These are phyloP conservation scores for Paraphoma sp. DNA, from an alignment of 2,329 filamentous ascomycete species.

Conservation along the genomic window DNA sequence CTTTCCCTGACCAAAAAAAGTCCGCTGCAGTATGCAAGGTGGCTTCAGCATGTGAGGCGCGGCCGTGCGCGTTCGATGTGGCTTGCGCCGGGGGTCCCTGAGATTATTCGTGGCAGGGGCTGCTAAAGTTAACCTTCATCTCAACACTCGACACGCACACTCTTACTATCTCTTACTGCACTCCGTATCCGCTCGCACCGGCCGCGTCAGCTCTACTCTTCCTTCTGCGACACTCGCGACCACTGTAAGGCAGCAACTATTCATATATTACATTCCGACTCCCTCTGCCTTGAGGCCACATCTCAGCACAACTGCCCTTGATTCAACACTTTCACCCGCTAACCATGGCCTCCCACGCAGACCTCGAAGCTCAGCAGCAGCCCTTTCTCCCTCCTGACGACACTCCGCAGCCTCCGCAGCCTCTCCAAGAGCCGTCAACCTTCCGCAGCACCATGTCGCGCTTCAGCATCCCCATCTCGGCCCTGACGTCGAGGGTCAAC, in stretches of 20 bases:
- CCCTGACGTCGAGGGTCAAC: constrained; percentile 88
- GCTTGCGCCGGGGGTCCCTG: constrained; percentile 13
- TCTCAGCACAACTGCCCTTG: constrained; percentile 18
- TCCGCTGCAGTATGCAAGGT: constrained; percentile 5
- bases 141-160: constrained; percentile 11
- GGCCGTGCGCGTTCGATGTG: constrained; percentile 16
- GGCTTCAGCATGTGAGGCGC: constrained; percentile 11
- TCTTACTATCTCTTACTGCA: constrained; percentile 3
- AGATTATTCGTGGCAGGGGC: constrained; percentile 23
- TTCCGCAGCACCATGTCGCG: constrained; percentile 69
- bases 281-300: constrained; percentile 34
- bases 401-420: constrained; percentile 9
- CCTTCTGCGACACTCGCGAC: constrained; percentile 14
- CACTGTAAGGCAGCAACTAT: constrained; percentile 39
- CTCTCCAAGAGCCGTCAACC: constrained; percentile 9
- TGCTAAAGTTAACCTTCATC: constrained; percentile 4
- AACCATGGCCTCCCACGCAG: constrained; percentile 36
- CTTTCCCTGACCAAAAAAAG: constrained; percentile 9
- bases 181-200: constrained; percentile 14
- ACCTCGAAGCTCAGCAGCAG: constrained; percentile 37
- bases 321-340: constrained; percentile 21
- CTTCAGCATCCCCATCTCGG: constrained; percentile 91
- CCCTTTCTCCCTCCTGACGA: constrained; percentile 28
- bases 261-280: constrained; percentile 11
- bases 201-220: constrained; percentile 33